A percentile compares a stretch with the other conserved stretches of the same genome.
Conservation (phyloP, 2,329 filamentous ascomycete genomes). For the Didymella pinodella region DNA sequence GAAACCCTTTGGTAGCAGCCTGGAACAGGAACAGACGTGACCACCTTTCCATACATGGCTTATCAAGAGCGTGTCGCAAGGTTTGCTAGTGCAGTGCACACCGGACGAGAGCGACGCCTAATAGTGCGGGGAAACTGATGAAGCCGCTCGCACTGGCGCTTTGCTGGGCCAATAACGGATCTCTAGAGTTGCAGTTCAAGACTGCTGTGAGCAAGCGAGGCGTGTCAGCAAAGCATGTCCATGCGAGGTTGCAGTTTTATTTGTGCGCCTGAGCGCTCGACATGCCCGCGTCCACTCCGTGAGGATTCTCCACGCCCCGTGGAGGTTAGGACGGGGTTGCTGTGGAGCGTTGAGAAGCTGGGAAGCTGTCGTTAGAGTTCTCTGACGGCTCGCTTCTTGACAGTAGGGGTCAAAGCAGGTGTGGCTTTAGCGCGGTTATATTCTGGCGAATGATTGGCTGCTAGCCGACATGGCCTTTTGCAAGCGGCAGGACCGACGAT, state of each 20-base stretch:
- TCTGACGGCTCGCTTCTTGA: conserved; percentile 31
- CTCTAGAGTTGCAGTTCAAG: conserved; percentile 11
- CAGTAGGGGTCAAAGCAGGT: conserved; percentile 26
- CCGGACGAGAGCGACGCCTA: conserved; percentile 21
- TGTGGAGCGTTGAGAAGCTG: conserved; percentile 19
- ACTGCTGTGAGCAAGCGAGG: conserved; percentile 8
- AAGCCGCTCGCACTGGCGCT: conserved; percentile 27
- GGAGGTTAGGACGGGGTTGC: conserved; percentile 20
- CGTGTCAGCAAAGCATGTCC: conserved; percentile 15
- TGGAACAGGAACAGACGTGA: conserved; percentile 18
- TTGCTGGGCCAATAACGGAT: conserved; percentile 27
- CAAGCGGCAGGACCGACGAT: conserved; percentile 35
- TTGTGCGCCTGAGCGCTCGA: conserved; percentile 15
- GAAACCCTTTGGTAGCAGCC: background rate
- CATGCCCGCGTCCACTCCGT: conserved; percentile 6
- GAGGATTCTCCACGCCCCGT: conserved; percentile 12
- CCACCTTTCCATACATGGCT: conserved; percentile 11
- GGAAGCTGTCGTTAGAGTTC: conserved; percentile 17
- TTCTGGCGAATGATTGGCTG: conserved; percentile 28
- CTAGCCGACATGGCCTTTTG: conserved; percentile 35
- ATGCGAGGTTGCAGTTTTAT: conserved; percentile 25
- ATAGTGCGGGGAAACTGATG: conserved; percentile 45
- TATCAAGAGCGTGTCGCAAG: conserved; percentile 18
- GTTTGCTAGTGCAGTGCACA: conserved; percentile 33
- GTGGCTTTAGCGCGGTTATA: conserved; percentile 20